Percentiles rank a stretch among this genome's conserved stretches.
Evolutionary conservation across 2,329 filamentous ascomycete genomes (phyloP).

Genomic region (Neopestalotiopsis sp.): DNA sequence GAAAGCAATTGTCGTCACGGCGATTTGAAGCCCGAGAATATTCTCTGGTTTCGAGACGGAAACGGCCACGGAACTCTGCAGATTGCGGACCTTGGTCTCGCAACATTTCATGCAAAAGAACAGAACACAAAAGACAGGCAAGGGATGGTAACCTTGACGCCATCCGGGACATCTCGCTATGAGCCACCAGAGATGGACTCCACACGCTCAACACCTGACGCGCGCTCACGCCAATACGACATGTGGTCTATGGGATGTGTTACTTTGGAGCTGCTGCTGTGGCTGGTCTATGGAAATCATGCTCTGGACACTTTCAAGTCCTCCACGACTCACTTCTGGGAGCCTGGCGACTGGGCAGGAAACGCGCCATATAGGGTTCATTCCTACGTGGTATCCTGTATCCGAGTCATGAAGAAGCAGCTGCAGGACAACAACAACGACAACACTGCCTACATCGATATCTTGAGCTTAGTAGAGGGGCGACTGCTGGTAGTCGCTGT

Average conservation of each 20-base stretch:
- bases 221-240: constrained; percentile 7
- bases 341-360: too few relatives aligned
- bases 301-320: background rate
- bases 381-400: too few relatives aligned
- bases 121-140: background rate
- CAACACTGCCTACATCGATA: too few relatives aligned
- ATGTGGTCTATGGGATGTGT: constrained; percentile 13
- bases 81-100: constrained; percentile 25
- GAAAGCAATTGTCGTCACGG: constrained; percentile 21
- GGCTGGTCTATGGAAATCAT: background rate
- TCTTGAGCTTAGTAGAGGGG: too few relatives aligned
- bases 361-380: too few relatives aligned
- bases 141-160: background rate
- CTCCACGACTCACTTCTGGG: too few relatives aligned
- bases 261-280: background rate
- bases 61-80: constrained; percentile 8
- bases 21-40: constrained; percentile 26
- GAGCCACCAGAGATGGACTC: constrained; percentile 1
- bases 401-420: too few relatives aligned
- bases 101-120: constrained; percentile 19
- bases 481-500: too few relatives aligned
- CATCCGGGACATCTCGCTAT: background rate
- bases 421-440: too few relatives aligned
- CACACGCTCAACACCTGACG: background rate
- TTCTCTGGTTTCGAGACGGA: constrained; percentile 17